Percentiles rank a stretch among this genome's conserved stretches.
Evolutionary conservation across 83 land plant species (phyloP).

Genomic region (Larix sibirica): DNA sequence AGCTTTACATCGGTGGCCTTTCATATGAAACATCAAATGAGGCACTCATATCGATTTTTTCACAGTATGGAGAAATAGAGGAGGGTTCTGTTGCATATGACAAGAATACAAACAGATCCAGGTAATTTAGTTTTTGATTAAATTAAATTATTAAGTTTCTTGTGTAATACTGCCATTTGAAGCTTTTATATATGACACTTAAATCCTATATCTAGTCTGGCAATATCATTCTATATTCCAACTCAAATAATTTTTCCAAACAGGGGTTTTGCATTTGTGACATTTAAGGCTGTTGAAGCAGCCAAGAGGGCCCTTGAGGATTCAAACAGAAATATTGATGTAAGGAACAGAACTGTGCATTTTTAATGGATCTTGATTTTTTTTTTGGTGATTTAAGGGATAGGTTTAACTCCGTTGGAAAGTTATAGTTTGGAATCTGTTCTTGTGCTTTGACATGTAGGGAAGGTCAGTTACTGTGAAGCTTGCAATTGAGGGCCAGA

Average conservation of each 20-base stretch:
- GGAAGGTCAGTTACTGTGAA: conserved; percentile 75
- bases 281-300: conserved; percentile 71
- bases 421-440: background rate
- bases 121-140: conserved; percentile 24
- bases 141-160: background rate
- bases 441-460: conserved; percentile 29
- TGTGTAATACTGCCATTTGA: background rate
- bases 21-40: conserved; percentile 71
- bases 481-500: conserved; percentile 45
- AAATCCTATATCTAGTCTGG: background rate
- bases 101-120: conserved; percentile 65
- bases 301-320: conserved; percentile 80
- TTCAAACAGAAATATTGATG: conserved; percentile 67
- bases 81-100: conserved; percentile 92
- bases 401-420: background rate
- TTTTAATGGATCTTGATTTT: background rate
- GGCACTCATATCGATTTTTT: conserved; percentile 54
- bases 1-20: conserved; percentile 77
- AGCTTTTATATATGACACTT: background rate
- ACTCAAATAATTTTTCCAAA: background rate
- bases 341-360: conserved; percentile 22
- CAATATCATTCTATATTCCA: background rate
- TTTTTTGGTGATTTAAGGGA: background rate
- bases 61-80: conserved; percentile 79
- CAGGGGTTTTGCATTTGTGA: conserved; percentile 84